Base-by-base conservation (phyloP, 169 alveolate species). In the Theileria parva region DNA sequence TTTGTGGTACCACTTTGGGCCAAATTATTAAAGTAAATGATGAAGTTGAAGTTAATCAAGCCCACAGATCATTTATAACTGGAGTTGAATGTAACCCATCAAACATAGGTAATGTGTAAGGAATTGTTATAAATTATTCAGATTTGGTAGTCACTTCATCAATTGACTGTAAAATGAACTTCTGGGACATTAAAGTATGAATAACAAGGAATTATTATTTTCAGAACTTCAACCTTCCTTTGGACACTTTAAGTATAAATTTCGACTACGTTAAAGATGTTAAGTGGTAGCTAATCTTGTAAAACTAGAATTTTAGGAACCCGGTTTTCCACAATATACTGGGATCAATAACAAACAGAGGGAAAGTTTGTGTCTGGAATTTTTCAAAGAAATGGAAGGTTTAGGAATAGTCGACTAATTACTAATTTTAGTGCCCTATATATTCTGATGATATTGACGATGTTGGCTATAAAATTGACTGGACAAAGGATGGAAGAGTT, bases 341-440 rank as follows among this genome's bases (percentile, higher is more conserved):
- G 9, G 65, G 34, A 57, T 57, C 65, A 19, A 57, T 57, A 57
- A 57, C 65, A 57, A 23, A 23, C 65, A 23, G 65, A 9, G 65
- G 65, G 30, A 57, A 19, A 19, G 30, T 57, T 57, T 57, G 65
- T 57, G 9, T 57, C 9, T 57, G 65, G 65, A 11, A 57, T 57
- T 57, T 57, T 57, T 57, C 65, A 19, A 57, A 9, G 30, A 57
- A 57, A 21, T 57, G 65, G 65, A 57, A 57, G 65, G 65, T 57
- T 57, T 21, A 9, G 4, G 4, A 21, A 50, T 50, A 21, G 25
- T 57, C 65, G 30, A 23, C 4, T 57, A 57, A 23, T 21, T 57
- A 6, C 30, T 21, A 57, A 57, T 9, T 57, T 57, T 57, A 57
- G 65, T 57, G 34, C 9, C 65, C 65, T 57, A 9, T 57, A 57